Percentiles rank a stretch among this genome's conserved stretches.
These are phyloP conservation scores for Alternaria hordeiaustralica DNA, from an alignment of 2,329 filamentous ascomycete genomes.

Conservation along the genomic window DNA sequence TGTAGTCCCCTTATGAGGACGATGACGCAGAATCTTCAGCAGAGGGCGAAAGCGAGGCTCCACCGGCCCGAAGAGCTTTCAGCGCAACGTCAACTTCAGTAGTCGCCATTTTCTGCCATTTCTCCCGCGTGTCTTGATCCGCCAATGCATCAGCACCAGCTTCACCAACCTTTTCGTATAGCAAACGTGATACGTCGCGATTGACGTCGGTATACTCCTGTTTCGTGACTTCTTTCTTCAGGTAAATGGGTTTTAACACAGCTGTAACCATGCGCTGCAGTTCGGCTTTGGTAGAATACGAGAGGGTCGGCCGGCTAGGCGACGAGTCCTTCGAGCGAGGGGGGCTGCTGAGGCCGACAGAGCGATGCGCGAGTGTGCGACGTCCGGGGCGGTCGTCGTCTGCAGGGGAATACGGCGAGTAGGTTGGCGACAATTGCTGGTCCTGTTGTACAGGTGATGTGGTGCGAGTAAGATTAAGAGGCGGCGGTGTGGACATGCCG, in stretches of 20 bases:
- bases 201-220: constrained; percentile 95
- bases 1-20: constrained; percentile 26
- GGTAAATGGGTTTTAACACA: constrained; percentile 83
- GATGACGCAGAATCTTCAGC: constrained; percentile 39
- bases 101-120: constrained; percentile 77
- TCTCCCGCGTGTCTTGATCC: constrained; percentile 69
- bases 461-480: constrained; percentile 63
- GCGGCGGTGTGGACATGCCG: constrained; percentile 73
- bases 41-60: constrained; percentile 25
- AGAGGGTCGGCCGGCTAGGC: constrained; percentile 70
- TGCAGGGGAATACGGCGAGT: constrained; percentile 68
- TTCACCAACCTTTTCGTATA: constrained; percentile 74
- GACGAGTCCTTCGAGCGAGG: constrained; percentile 68
- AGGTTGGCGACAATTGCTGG: constrained; percentile 71
- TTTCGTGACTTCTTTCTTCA: constrained; percentile 77
- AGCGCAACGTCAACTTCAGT: constrained; percentile 82
- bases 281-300: constrained; percentile 83
- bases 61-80: constrained; percentile 32
- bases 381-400: constrained; percentile 50
- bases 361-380: constrained; percentile 36
- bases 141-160: constrained; percentile 57
- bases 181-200: constrained; percentile 81
- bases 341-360: constrained; percentile 48
- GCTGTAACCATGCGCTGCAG: constrained; percentile 87
- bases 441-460: constrained; percentile 61